Percentiles rank a stretch among this genome's conserved stretches.
These are phyloP conservation scores for Pseudogymnoascus sp. DNA, from an alignment of 2,329 filamentous ascomycete genomes.

Conservation along the genomic window DNA sequence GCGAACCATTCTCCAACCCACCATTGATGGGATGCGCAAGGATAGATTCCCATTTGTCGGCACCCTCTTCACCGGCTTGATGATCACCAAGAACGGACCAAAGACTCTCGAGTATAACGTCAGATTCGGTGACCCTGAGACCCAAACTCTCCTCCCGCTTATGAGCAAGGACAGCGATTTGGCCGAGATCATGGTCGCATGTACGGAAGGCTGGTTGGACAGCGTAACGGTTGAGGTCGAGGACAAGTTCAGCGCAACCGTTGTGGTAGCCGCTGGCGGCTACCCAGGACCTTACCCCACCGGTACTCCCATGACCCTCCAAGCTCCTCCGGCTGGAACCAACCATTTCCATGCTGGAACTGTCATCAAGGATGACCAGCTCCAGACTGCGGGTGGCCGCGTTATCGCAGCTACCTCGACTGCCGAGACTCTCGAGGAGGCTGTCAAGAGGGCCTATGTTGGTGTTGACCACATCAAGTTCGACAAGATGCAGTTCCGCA, in stretches of 20 bases:
- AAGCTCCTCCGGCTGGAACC: conserved; percentile 36
- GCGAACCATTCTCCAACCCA: conserved; percentile 76
- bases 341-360: conserved; percentile 94
- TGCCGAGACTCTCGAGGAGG: conserved; percentile 65
- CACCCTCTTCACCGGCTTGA: conserved; percentile 81
- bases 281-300: conserved; percentile 85
- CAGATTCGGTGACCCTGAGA: conserved; percentile 86
- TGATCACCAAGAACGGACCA: conserved; percentile 76
- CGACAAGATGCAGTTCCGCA: conserved; percentile 52
- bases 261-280: conserved; percentile 86
- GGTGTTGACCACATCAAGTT: conserved; percentile 74
- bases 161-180: conserved; percentile 73
- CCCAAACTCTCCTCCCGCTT: conserved; percentile 74
- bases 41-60: conserved; percentile 69
- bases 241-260: conserved; percentile 70
- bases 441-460: conserved; percentile 80
- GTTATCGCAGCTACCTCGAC: conserved; percentile 90
- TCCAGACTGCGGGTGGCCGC: conserved; percentile 76
- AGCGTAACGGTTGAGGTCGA: conserved; percentile 61
- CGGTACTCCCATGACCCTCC: conserved; percentile 53
- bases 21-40: conserved; percentile 76
- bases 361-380: conserved; percentile 49
- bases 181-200: conserved; percentile 81
- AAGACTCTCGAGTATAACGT: conserved; percentile 91
- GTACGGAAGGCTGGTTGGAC: conserved; percentile 65